phyloP scores from a whole-genome alignment of 2,329 filamentous ascomycete species.

The Escovopsis sp. region DNA sequence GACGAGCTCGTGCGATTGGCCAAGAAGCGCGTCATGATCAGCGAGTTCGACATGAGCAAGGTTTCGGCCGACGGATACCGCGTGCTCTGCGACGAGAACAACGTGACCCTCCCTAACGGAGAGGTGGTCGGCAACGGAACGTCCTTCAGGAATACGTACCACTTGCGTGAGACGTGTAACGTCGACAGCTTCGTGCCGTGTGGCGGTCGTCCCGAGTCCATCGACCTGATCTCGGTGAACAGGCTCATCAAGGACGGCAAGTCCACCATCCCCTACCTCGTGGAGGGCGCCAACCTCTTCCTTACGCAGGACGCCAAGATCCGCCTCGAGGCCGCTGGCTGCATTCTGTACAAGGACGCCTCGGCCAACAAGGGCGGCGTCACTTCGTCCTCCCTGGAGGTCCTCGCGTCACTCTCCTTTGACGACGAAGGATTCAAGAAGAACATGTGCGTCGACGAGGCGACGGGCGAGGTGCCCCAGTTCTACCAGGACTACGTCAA shows the following conservation, averaged over 20 bases:
- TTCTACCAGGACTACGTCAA: constrained; percentile 94
- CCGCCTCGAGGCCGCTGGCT: constrained; percentile 86
- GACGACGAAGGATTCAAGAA: constrained; percentile 76
- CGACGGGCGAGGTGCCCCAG: constrained; percentile 54
- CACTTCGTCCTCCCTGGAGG: constrained; percentile 90
- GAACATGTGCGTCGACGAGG: constrained; percentile 77
- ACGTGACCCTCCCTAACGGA: constrained; percentile 73
- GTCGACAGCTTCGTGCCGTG: constrained; percentile 92
- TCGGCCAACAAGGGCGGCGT: constrained; percentile 98
- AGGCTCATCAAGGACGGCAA: constrained; percentile 87
- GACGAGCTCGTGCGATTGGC: constrained; percentile 73
- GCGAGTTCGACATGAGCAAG: constrained; percentile 69
- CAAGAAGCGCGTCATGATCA: constrained; percentile 78
- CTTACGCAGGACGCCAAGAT: constrained; percentile 97
- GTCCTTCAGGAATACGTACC: constrained; percentile 93
- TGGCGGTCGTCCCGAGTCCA: constrained; percentile 89
- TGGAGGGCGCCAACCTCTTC: constrained; percentile 96
- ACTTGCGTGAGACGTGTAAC: constrained; percentile 60
- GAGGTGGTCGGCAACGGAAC: constrained; percentile 85
- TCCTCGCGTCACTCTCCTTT: constrained; percentile 86
- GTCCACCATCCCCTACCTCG: constrained; percentile 77
- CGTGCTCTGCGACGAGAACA: constrained; percentile 79
- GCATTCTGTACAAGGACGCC: constrained; percentile 91
- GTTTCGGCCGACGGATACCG: constrained; percentile 81
- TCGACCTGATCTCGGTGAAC: constrained; percentile 75